These are phyloP conservation scores for Margaritispora aquatica DNA, from an alignment of 495 filamentous ascomycete species.

Conservation along the genomic window DNA sequence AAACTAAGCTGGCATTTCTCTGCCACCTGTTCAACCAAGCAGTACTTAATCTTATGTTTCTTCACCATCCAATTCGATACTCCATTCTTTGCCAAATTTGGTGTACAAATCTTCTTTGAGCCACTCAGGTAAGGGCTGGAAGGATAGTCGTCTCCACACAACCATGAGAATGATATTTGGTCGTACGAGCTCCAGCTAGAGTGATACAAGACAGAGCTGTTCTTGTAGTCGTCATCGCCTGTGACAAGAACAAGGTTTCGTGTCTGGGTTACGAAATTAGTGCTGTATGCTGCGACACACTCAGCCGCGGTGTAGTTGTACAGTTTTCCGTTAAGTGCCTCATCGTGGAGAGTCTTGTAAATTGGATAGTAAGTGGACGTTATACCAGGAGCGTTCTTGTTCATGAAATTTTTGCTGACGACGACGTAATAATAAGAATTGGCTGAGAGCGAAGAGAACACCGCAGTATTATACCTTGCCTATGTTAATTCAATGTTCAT, in stretches of 20 bases:
- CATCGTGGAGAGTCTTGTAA: conserved; percentile 18
- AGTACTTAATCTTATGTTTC: background rate
- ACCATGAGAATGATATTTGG: conserved; percentile 6
- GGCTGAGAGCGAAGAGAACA: conserved; percentile 34
- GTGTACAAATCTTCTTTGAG: background rate
- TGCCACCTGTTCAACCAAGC: background rate
- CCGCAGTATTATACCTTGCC: conserved; percentile 34
- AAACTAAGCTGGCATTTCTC: background rate
- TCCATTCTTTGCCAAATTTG: background rate
- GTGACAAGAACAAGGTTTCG: conserved; percentile 28
- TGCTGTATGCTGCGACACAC: conserved; percentile 26
- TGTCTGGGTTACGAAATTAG: conserved; percentile 25
- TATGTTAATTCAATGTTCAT: background rate
- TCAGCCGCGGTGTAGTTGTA: conserved; percentile 16
- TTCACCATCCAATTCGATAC: background rate
- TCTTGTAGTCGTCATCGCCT: conserved; percentile 9
- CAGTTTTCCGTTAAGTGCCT: conserved; percentile 11
- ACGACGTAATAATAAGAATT: conserved; percentile 31
- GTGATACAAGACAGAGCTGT: background rate
- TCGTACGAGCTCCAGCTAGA: background rate
- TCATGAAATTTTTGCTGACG: conserved; percentile 27
- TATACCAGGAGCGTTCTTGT: background rate
- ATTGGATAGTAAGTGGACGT: conserved; percentile 4
- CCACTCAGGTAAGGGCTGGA: background rate
- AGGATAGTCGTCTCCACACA: background rate